Evolutionary conservation across 345 rosid genomes (phyloP).

Genomic region (Salix koriyanagi): DNA sequence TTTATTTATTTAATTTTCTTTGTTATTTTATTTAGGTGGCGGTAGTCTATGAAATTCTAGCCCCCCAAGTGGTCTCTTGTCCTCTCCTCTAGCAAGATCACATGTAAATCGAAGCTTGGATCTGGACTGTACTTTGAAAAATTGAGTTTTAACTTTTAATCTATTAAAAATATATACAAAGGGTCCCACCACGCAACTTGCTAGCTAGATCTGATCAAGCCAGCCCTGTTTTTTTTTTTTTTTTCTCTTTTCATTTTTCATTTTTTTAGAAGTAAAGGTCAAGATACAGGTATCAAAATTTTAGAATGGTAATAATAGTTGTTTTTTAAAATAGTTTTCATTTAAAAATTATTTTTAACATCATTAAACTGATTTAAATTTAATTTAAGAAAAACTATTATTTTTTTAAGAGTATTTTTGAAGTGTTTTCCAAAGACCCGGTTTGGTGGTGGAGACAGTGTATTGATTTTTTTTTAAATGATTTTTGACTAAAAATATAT

Average conservation of each 20-base stretch:
- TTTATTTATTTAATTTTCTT: too few species aligned
- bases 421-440: too few species aligned
- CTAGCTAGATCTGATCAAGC: slow-evolving; percentile 1
- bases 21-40: too few species aligned
- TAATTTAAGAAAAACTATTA: too few species aligned
- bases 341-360: too few species aligned
- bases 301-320: too few species aligned
- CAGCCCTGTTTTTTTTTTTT: background rate
- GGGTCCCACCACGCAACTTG: slow-evolving; percentile 1
- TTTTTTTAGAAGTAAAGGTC: background rate
- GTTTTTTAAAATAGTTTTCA: too few species aligned
- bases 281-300: background rate
- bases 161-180: background rate
- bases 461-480: too few species aligned
- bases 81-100: slow-evolving; percentile 5
- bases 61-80: background rate
- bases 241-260: background rate
- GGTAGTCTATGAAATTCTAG: too few species aligned
- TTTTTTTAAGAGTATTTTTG: too few species aligned
- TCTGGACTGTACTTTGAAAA: background rate
- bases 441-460: too few species aligned
- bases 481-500: too few species aligned
- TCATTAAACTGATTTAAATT: background rate
- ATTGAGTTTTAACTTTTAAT: slow-evolving; percentile 10
- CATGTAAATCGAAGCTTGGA: slow-evolving; percentile 10